Base-by-base conservation (phyloP, 2,329 filamentous ascomycete species). In the Elsinoe australis region DNA sequence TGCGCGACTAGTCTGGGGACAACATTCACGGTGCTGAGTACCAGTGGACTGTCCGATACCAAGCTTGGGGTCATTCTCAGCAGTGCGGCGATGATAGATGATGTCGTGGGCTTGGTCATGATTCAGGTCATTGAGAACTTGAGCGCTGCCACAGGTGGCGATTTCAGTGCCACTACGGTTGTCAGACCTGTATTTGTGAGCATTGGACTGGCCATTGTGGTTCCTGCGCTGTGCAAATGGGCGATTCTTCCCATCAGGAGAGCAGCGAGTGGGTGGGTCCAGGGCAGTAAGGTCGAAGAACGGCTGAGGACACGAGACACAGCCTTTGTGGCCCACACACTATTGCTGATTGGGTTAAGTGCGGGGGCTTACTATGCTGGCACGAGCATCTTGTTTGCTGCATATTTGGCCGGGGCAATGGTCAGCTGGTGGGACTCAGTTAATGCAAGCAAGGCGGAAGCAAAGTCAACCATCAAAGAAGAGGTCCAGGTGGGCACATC, bases 1-100 rank as follows among this genome's bases (percentile, higher is more conserved):
- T 86, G 81, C 56, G 83, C 83, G 1, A 90, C 84, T 1, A 84
- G 80, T 49, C 68, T 89, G 0, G 85, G 85, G 4, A 89, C 84
- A 0, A 83, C 79, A 0, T 82, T 83, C 54, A 75, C 78, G 0
- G 72, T 83, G 3, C 64, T 83, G 0, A 76, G 73, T 0, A 82
- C 85, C 6, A 80, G 78, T 2, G 71, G 71, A 1, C 62, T 82
- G 8, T 67, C 66, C n/a, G 60, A 67, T 1, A 79, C 73, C 6
- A 65, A 76, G 1, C 60, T 82, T 0, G 86, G 67, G 49, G 79
- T 65, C 6, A 76, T 92, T 0, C 70, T 88, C 0, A 77, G 78
- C 2, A 81, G 77, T 51, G 85, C 84, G 1, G 86, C 85, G 0
- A 85, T 92, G 77, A 77, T 92, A 66, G 86, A 92, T 59, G 85